Percentiles rank a stretch among this genome's conserved stretches.
phyloP scores from a whole-genome alignment of 73 alveolate genomes.

The Tetrahymena malaccensis region DNA sequence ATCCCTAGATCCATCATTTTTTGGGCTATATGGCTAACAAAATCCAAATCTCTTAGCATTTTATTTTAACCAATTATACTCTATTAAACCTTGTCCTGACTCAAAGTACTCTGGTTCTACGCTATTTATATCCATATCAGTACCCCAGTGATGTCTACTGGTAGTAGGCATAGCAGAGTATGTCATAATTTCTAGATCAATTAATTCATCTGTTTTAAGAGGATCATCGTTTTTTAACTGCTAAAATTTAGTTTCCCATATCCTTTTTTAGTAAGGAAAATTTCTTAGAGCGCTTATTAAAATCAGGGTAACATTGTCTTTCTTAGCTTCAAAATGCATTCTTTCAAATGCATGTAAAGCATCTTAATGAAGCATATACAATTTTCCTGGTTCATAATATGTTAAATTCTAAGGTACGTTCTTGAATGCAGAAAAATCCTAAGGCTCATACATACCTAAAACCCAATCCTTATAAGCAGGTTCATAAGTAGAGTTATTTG shows the following conservation, averaged over 20 bases:
- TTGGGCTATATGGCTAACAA: background rate
- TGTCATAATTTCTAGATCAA: background rate
- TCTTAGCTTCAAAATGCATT: background rate
- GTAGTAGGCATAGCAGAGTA: background rate
- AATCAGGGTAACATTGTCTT: background rate
- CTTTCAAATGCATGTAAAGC: background rate
- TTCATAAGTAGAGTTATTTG: background rate
- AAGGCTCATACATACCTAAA: background rate
- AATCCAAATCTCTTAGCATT: background rate
- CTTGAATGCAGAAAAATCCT: background rate
- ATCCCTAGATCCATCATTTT: background rate
- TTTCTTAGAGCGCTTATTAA: background rate
- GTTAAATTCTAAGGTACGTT: background rate
- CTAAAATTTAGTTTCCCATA: background rate
- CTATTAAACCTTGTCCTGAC: background rate
- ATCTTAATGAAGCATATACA: background rate
- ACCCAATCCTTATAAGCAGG: background rate
- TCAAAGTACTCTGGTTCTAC: background rate
- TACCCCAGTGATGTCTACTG: background rate
- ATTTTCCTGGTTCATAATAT: background rate
- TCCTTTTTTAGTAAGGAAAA: background rate
- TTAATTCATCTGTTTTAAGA: background rate
- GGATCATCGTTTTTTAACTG: background rate
- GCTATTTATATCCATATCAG: background rate
- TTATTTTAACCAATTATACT: background rate